Percentiles rank a stretch among this genome's conserved stretches.
phyloP scores from a whole-genome alignment of 352 stramenopile species.

The Phytophthora pisi region DNA sequence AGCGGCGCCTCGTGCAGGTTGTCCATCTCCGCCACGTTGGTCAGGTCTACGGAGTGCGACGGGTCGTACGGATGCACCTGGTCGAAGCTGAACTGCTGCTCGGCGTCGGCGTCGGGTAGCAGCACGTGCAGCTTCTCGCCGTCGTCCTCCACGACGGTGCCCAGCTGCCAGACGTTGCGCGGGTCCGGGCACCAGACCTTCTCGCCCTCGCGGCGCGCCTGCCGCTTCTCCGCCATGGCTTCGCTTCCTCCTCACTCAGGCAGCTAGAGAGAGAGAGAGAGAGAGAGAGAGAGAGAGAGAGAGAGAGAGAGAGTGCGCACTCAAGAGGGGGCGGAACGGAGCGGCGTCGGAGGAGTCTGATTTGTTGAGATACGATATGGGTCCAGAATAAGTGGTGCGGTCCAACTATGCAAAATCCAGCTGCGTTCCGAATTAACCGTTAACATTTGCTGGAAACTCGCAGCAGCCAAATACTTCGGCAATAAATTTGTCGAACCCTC shows the following conservation, averaged over 20 bases:
- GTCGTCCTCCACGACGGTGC: constrained; percentile 87
- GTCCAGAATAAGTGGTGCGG: constrained; percentile 14
- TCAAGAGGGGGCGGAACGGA: constrained; percentile 12
- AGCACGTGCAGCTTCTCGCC: constrained; percentile 85
- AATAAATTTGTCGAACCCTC: no score
- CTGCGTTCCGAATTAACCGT: constrained; percentile 12
- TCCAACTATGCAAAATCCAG: not conserved
- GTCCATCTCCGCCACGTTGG: constrained; percentile 94
- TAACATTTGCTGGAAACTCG: no score
- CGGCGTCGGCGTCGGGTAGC: constrained; percentile 76
- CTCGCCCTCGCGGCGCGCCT: constrained; percentile 76
- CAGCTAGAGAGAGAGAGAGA: not conserved
- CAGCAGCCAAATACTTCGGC: no score
- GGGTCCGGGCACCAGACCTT: constrained; percentile 89
- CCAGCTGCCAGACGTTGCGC: constrained; percentile 88
- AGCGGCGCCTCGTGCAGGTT: constrained; percentile 92
- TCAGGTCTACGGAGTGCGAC: constrained; percentile 86
- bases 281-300: not conserved
- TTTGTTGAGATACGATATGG: constrained; percentile 30
- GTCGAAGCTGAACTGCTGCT: constrained; percentile 80
- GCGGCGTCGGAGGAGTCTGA: constrained; percentile 11
- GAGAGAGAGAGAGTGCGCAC: not conserved
- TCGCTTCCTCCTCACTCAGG: no score
- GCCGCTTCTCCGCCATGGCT: constrained; percentile 53
- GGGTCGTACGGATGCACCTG: constrained; percentile 92